A percentile compares a stretch with the other conserved stretches of the same genome.
phyloP scores from a whole-genome alignment of 2,329 filamentous ascomycete species.

The Teratosphaeria destructans region DNA sequence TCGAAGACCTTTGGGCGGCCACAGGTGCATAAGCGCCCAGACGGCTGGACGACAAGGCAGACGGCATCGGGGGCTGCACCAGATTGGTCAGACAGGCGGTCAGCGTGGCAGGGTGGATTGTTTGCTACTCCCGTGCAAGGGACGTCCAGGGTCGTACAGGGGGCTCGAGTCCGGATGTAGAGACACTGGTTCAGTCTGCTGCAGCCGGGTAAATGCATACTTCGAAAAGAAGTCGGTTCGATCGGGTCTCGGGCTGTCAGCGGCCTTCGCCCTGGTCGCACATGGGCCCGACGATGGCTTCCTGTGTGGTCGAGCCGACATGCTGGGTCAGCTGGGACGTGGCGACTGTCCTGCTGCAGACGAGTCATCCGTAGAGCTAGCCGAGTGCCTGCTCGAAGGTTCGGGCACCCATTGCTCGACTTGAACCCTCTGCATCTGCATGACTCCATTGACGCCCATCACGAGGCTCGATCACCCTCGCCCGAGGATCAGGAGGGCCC shows the following conservation, averaged over 20 bases:
- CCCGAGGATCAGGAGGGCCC: too few relatives aligned
- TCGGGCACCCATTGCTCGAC: too few relatives aligned
- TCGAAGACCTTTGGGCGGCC: neutral
- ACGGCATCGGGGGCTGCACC: neutral
- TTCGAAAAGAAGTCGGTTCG: neutral
- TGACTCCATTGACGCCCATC: too few relatives aligned
- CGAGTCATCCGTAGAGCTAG: neutral
- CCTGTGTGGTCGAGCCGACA: neutral
- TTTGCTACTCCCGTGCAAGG: neutral
- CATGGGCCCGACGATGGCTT: neutral
- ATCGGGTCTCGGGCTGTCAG: neutral
- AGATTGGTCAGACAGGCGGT: neutral
- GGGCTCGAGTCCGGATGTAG: neutral
- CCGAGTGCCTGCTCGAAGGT: too few relatives aligned
- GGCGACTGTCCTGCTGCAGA: neutral
- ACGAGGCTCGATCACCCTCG: too few relatives aligned
- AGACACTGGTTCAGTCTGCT: neutral
- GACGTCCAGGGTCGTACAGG: neutral
- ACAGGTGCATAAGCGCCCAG: neutral
- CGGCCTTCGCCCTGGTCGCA: neutral
- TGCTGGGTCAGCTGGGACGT: neutral
- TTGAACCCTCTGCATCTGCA: too few relatives aligned
- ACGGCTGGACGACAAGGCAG: neutral
- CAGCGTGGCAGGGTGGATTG: neutral
- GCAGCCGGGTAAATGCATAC: neutral